These are phyloP conservation scores for Cairneyella variabilis DNA, from an alignment of 495 filamentous ascomycete species.

Conservation along the genomic window DNA sequence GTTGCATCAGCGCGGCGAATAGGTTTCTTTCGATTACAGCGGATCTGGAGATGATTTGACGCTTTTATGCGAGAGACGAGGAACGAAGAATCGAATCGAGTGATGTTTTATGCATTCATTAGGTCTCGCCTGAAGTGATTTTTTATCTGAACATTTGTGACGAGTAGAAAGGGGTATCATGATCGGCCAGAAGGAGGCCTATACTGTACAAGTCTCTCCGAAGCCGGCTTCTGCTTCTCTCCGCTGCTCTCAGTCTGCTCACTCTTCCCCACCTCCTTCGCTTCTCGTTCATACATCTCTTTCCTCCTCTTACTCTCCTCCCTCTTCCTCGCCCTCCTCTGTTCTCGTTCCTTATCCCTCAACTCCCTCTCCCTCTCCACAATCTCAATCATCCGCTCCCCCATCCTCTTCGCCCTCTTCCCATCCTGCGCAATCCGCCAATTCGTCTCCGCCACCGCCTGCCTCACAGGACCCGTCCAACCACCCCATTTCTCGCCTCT, in stretches of 20 bases:
- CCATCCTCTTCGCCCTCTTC: constrained; percentile 4
- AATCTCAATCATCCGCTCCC: constrained; percentile 16
- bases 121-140: too few species aligned
- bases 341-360: constrained; percentile 12
- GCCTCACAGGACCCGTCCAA: not conserved
- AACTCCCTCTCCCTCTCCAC: constrained; percentile 16
- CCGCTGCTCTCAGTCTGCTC: too few species aligned
- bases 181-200: too few species aligned
- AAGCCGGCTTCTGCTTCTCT: too few species aligned
- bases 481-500: not conserved
- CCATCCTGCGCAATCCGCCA: not conserved
- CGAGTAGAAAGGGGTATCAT: too few species aligned
- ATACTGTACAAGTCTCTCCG: too few species aligned
- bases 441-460: not conserved
- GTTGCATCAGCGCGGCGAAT: constrained; percentile 29
- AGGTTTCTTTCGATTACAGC: constrained; percentile 8
- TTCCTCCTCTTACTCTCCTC: not conserved
- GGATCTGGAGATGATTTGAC: too few species aligned
- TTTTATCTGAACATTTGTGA: too few species aligned
- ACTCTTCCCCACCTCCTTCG: not conserved
- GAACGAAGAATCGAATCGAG: not conserved
- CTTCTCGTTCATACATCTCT: not conserved
- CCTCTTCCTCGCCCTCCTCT: constrained; percentile 15
- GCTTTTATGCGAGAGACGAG: constrained; percentile 12
- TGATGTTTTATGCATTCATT: constrained; percentile 8